These are phyloP conservation scores for Stephania japonica DNA, from an alignment of 164 flowering plant genomes.

Conservation along the genomic window DNA sequence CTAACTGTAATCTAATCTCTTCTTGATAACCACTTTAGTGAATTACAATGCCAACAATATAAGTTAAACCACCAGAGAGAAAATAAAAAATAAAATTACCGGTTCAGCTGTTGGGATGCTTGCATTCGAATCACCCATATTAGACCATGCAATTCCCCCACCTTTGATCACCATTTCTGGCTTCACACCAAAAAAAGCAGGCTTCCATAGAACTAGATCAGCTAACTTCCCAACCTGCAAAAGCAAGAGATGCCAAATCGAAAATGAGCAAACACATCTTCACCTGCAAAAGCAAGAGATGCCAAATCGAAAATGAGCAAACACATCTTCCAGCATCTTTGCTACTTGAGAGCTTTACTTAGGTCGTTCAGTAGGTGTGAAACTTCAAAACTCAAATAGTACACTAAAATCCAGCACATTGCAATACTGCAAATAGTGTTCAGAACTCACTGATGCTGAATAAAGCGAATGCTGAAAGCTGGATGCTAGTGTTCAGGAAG, in stretches of 20 bases:
- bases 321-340: not conserved
- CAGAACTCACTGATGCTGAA: too few relatives aligned
- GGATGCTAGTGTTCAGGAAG: too few relatives aligned
- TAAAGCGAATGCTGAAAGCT: too few relatives aligned
- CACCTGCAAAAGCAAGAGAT: slow-evolving; percentile 35
- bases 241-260: not conserved
- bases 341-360: not conserved
- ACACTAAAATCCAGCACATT: too few relatives aligned
- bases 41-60: not conserved
- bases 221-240: slow-evolving; percentile 83
- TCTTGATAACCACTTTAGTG: not conserved
- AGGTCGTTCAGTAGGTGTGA: not conserved
- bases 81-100: slow-evolving; percentile 32
- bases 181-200: slow-evolving; percentile 90
- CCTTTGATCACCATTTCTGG: slow-evolving; percentile 97
- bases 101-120: slow-evolving; percentile 99
- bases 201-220: slow-evolving; percentile 94
- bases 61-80: not conserved
- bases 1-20: not conserved
- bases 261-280: not conserved
- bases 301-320: not conserved
- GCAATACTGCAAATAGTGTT: too few relatives aligned
- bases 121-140: slow-evolving; percentile 98
- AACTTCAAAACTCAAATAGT: too few relatives aligned
- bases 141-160: slow-evolving; percentile 92